phyloP scores from a whole-genome alignment of 2,329 filamentous ascomycete genomes.

The Epichloe elymi region DNA sequence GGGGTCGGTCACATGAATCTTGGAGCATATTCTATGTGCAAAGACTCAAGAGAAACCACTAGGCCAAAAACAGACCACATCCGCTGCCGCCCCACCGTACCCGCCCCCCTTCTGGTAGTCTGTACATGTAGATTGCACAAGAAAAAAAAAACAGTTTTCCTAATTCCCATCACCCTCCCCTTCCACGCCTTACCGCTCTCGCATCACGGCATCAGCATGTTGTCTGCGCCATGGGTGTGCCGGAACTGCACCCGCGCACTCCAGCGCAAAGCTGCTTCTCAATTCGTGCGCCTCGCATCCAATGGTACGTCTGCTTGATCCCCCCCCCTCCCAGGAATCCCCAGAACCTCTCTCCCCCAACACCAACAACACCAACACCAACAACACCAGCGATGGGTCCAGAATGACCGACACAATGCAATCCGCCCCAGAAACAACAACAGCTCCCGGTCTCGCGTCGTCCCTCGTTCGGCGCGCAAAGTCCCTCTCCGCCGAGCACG shows the following conservation, averaged over 20 bases:
- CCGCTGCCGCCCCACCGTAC: too few relatives aligned
- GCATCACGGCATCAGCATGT: slow-evolving; percentile 14
- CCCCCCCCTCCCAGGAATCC: background rate
- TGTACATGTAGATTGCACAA: too few relatives aligned
- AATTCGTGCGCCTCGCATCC: slow-evolving; percentile 19
- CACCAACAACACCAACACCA: background rate
- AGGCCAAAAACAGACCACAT: too few relatives aligned
- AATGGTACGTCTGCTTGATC: slow-evolving; percentile 14
- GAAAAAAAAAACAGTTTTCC: too few relatives aligned
- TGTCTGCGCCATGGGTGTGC: slow-evolving; percentile 23
- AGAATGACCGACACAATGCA: too few relatives aligned
- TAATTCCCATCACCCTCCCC: too few relatives aligned
- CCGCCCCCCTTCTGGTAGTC: too few relatives aligned
- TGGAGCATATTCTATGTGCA: too few relatives aligned
- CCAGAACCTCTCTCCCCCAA: background rate
- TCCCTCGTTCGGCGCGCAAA: slow-evolving; percentile 48
- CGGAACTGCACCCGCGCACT: slow-evolving; percentile 21
- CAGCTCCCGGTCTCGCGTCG: slow-evolving; percentile 28
- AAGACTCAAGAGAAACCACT: too few relatives aligned
- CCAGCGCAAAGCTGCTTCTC: slow-evolving; percentile 11
- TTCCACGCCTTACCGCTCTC: too few relatives aligned
- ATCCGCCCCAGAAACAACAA: background rate
- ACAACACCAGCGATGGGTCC: background rate
- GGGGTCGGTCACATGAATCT: too few relatives aligned
- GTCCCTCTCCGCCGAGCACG: slow-evolving; percentile 43